Evolutionary conservation across 2,329 filamentous ascomycete genomes (phyloP), one percentile per base, ranked within the genome.

Genomic region (Sporothrix pseudoabietina): DNA sequence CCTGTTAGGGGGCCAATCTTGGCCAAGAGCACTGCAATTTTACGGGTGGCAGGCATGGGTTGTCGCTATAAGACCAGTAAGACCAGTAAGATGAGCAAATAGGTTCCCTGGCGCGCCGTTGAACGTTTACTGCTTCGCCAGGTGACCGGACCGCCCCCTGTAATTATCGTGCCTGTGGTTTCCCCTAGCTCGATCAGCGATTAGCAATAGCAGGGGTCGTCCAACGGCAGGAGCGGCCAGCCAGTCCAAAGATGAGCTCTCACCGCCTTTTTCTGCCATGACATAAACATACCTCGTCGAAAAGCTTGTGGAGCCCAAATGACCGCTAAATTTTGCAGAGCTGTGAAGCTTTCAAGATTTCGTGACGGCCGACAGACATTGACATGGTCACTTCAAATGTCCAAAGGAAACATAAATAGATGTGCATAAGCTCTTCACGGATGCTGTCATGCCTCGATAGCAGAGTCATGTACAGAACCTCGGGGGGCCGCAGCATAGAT

Each of bases 251-350:
- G 52, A 14, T 6, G 8, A 30, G 16, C 49, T 12, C 39, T 54
- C 70, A 74, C 73, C 73, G 73, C 73, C 73, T 70, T 74, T 74
- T 74, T 74, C 72, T 74, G 72, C 72, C 69, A 54, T 71, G 49
- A 71, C 69, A 71, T 26, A 26, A 26, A 26, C 26, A 26, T 26
- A 26, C 26, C 26, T 26, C 26, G 26, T 71, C 30, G 39, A 9
- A 47, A 71, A n/a, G 22, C 44, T 4, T 22, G 16, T 32, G 32
- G n/a, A 52, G 19, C n/a, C 57, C 2, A 30, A 30, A 32, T 39
- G 9, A 35, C 19, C 44, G n/a, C 65, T 49, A 54, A 39, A 69
- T 3, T 26, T 35, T 55, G 44, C n/a, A 19, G n/a, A 66, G 59
- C 39, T 19, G 54, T n/a, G n/a, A 26, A 47, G 61, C 61, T 65